A percentile compares a stretch with the other conserved stretches of the same genome.
Evolutionary conservation across 2,329 filamentous ascomycete species (phyloP).

Genomic region (Colletotrichum camelliae): DNA sequence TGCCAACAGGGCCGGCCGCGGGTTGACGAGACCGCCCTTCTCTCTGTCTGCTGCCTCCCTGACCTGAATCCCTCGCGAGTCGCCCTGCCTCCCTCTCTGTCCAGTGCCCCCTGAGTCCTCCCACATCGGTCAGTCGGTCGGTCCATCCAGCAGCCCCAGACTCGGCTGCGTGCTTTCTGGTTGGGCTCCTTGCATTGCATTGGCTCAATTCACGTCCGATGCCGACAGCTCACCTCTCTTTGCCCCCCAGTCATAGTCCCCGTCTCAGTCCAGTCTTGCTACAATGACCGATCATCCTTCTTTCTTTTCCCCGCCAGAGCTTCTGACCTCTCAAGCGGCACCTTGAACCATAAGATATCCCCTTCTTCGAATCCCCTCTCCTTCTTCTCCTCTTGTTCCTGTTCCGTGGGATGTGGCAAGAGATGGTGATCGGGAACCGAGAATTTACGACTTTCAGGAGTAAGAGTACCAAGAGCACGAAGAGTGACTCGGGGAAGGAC

Average conservation of each 20-base stretch:
- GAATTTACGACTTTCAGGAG: constrained; percentile 20
- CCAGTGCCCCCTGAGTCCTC: not conserved
- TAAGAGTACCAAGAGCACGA: constrained; percentile 22
- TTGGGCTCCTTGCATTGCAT: not conserved
- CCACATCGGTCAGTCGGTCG: not conserved
- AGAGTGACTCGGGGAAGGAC: constrained; percentile 22
- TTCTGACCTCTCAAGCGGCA: constrained; percentile 3
- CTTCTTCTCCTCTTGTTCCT: not conserved
- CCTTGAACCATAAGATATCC: not conserved
- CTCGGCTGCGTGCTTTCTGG: not conserved
- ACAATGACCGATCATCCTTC: constrained; percentile 9
- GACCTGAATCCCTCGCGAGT: not conserved
- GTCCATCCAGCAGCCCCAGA: not conserved
- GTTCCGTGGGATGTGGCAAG: constrained; percentile 20
- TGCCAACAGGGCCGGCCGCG: constrained; percentile 1
- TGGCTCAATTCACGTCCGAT: not conserved
- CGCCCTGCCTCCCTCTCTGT: not conserved
- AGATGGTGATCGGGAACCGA: constrained; percentile 22
- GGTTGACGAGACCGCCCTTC: constrained; percentile 17
- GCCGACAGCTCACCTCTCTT: constrained; percentile 13
- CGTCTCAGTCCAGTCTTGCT: not conserved
- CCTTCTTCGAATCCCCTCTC: not conserved
- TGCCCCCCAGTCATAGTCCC: constrained; percentile 4
- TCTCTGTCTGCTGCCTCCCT: not conserved
- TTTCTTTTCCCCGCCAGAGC: constrained; percentile 13